Evolutionary conservation across 176 grass and related monocot species (phyloP).

Genomic region (Metroxylon sagu): DNA sequence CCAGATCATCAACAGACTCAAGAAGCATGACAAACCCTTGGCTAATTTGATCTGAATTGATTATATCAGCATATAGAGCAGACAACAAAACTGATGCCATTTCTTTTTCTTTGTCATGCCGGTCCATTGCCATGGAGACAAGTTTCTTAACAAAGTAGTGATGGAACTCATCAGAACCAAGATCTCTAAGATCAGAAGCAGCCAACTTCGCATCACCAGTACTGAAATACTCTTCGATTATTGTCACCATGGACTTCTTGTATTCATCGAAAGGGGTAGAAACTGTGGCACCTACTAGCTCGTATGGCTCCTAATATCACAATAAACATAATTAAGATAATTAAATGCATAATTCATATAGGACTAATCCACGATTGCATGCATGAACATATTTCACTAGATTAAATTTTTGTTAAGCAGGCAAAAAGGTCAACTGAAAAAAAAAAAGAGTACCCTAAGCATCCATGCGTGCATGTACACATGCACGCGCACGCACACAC

Average conservation of each 20-base stretch:
- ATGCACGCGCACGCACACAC: not conserved
- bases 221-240: conserved; percentile 87
- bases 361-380: too few species aligned
- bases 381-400: too few species aligned
- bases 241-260: conserved; percentile 57
- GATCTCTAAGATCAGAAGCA: conserved; percentile 72
- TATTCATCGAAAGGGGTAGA: conserved; percentile 69
- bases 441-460: too few species aligned
- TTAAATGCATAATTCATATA: too few species aligned
- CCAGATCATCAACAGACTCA: conserved; percentile 75
- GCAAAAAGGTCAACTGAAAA: too few species aligned
- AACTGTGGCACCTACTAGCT: conserved; percentile 63
- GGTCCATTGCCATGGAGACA: conserved; percentile 90
- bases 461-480: too few species aligned
- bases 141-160: conserved; percentile 87
- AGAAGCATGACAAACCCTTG: conserved; percentile 85
- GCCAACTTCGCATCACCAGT: conserved; percentile 72
- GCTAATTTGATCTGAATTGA: conserved; percentile 71
- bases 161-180: conserved; percentile 64
- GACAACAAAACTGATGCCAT: conserved; percentile 87
- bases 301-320: conserved; percentile 77
- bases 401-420: too few species aligned
- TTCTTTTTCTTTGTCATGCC: conserved; percentile 95
- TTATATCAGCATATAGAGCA: conserved; percentile 53
- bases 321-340: not conserved